phyloP scores from a whole-genome alignment of 2,329 filamentous ascomycete genomes.

The Cordyceps sp. region DNA sequence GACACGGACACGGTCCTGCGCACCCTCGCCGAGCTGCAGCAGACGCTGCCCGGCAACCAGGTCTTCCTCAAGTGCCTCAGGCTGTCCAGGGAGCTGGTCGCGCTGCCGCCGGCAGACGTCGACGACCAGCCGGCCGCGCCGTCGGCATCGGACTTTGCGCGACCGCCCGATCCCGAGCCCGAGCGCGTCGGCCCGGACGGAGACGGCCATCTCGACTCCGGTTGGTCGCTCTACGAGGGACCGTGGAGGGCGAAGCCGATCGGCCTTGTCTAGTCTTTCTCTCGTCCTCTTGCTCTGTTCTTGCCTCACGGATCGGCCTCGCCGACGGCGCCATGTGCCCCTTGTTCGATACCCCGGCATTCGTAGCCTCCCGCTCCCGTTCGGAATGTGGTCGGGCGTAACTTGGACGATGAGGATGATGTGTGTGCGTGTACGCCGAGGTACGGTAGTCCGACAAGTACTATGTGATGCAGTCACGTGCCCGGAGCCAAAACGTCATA shows the following conservation, averaged over 20 bases:
- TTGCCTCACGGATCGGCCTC: too few species aligned
- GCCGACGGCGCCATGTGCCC: too few species aligned
- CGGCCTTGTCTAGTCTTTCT: slow-evolving; percentile 20
- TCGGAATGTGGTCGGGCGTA: too few species aligned
- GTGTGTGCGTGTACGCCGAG: too few species aligned
- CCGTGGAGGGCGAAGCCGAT: slow-evolving; percentile 42
- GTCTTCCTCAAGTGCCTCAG: slow-evolving; percentile 26
- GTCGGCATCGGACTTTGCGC: neutral
- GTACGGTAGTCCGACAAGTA: too few species aligned
- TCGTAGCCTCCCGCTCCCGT: too few species aligned
- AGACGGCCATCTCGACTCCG: slow-evolving; percentile 7
- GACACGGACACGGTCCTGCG: slow-evolving; percentile 18
- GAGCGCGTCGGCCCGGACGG: slow-evolving; percentile 2
- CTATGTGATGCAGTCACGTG: too few species aligned
- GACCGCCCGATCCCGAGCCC: too few species aligned
- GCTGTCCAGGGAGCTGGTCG: slow-evolving; percentile 22
- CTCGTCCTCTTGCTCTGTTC: too few species aligned
- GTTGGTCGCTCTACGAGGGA: slow-evolving; percentile 33
- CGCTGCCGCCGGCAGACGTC: neutral
- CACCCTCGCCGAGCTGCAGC: slow-evolving; percentile 21
- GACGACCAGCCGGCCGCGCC: neutral
- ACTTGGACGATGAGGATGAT: too few species aligned
- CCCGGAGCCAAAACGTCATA: too few species aligned
- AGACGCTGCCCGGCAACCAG: slow-evolving; percentile 22
- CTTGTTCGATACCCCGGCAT: too few species aligned